phyloP scores from a whole-genome alignment of 306 rosid genomes.

The Cyamopsis tetragonoloba region DNA sequence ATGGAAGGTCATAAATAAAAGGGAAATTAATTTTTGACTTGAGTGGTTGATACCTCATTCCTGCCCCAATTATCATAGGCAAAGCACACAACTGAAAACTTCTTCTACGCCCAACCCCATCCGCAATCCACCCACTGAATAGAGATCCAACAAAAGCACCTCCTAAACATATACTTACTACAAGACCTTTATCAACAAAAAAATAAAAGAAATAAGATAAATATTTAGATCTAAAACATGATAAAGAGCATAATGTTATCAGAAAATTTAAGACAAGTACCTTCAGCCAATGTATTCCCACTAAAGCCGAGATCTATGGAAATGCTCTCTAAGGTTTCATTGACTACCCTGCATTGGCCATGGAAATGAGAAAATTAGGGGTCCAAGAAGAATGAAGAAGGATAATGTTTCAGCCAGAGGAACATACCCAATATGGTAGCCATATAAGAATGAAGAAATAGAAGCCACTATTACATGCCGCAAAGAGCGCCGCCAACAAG shows the following conservation, averaged over 20 bases:
- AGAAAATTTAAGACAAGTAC: conserved; percentile 32
- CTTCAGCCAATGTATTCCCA: conserved; percentile 79
- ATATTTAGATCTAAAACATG: conserved; percentile 10
- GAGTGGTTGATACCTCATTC: conserved; percentile 53
- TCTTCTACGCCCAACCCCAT: conserved; percentile 82
- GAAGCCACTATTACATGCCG: conserved; percentile 67
- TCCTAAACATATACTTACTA: conserved; percentile 82
- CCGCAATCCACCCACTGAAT: conserved; percentile 74
- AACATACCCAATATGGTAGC: conserved; percentile 79
- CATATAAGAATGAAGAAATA: conserved; percentile 71
- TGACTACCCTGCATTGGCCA: conserved; percentile 65
- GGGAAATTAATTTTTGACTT: conserved; percentile 3
- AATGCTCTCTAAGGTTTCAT: conserved; percentile 84
- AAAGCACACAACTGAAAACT: conserved; percentile 82
- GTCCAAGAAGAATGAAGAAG: conserved; percentile 3
- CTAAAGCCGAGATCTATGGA: conserved; percentile 72
- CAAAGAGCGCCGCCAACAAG: conserved; percentile 61
- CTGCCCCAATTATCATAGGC: conserved; percentile 83
- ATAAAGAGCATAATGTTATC: conserved; percentile 3
- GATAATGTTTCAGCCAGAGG: conserved; percentile 24
- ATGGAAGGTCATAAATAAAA: conserved; percentile 18
- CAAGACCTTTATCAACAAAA: conserved; percentile 65
- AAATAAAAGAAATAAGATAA: conserved; percentile 12
- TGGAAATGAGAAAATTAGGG: conserved; percentile 19
- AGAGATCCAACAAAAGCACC: conserved; percentile 80